These are phyloP conservation scores for Chloranthus sessilifolius DNA, from an alignment of 164 flowering plant genomes.

Conservation along the genomic window DNA sequence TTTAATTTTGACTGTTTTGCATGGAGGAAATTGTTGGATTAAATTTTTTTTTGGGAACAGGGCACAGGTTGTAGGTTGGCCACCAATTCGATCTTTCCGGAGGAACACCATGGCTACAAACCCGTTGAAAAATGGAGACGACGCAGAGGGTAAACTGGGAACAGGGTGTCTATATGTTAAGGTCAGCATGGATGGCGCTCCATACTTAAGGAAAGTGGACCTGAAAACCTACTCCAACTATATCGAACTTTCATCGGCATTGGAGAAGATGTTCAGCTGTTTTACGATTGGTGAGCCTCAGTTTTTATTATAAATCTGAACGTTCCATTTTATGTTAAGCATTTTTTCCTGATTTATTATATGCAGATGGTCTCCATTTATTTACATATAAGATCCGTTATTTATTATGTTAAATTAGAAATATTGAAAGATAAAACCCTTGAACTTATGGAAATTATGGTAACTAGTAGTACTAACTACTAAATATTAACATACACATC, in stretches of 20 bases:
- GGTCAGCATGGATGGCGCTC: constrained; percentile 95
- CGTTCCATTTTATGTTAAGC: no score
- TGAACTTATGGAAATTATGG: no score
- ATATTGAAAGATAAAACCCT: no score
- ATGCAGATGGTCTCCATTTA: no score
- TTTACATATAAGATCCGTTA: no score
- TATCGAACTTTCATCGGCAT: constrained; percentile 60
- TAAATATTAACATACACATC: no score
- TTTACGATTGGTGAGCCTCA: constrained; percentile 76
- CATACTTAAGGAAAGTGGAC: constrained; percentile 81
- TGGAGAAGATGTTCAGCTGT: constrained; percentile 90
- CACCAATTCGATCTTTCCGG: constrained; percentile 81
- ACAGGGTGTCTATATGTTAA: constrained; percentile 68
- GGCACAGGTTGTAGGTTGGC: constrained; percentile 94
- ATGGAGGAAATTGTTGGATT: not conserved
- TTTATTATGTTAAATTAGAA: no score
- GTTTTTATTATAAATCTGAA: constrained; percentile 8
- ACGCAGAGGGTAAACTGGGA: constrained; percentile 36
- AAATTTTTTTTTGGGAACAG: constrained; percentile 26
- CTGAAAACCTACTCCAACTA: constrained; percentile 56
- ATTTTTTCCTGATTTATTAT: no score
- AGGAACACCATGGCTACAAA: constrained; percentile 70
- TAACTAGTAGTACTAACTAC: no score
- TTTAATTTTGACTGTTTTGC: no score
- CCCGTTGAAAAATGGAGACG: constrained; percentile 38